These are phyloP conservation scores for Sugiyamaella paludigena DNA, from an alignment of 1,139 yeast genomes.

Conservation along the genomic window DNA sequence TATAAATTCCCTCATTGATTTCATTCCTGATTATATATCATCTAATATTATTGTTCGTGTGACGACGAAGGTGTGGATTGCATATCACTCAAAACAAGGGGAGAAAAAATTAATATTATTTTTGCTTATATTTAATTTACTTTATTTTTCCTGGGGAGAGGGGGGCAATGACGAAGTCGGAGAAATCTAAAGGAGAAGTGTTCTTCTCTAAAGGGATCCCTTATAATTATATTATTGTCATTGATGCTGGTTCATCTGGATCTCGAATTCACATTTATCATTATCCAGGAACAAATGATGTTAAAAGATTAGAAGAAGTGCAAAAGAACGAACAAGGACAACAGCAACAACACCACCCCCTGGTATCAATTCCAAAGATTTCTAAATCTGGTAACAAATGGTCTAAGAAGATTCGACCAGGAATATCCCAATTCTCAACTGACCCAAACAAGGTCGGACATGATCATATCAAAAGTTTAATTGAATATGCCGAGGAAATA, in stretches of 20 bases:
- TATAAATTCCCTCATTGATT: too few species aligned
- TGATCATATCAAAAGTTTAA: slow-evolving; percentile 53
- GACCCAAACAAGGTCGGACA: slow-evolving; percentile 54
- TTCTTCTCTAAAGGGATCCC: slow-evolving; percentile 19
- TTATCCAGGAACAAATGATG: slow-evolving; percentile 51
- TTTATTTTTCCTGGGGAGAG: neutral
- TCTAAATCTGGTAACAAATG: slow-evolving; percentile 49
- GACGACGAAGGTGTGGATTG: too few species aligned
- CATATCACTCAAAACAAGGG: too few species aligned
- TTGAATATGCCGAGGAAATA: slow-evolving; percentile 53
- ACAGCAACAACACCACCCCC: slow-evolving; percentile 8
- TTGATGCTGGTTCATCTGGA: slow-evolving; percentile 84
- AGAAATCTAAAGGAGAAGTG: slow-evolving; percentile 18
- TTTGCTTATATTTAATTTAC: neutral
- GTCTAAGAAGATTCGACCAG: slow-evolving; percentile 65
- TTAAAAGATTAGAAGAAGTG: slow-evolving; percentile 23
- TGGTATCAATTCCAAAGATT: slow-evolving; percentile 41
- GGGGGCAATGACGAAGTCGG: slow-evolving; percentile 5
- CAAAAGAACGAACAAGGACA: slow-evolving; percentile 12
- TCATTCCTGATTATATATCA: too few species aligned
- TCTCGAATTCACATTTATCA: slow-evolving; percentile 71
- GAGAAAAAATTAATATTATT: neutral
- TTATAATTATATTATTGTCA: slow-evolving; percentile 50
- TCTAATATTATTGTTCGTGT: too few species aligned
- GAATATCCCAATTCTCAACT: slow-evolving; percentile 56